Percentiles rank a stretch among this genome's conserved stretches.
These are phyloP conservation scores for Neostapfia colusana DNA, from an alignment of 176 grass and related monocot species.

Conservation along the genomic window DNA sequence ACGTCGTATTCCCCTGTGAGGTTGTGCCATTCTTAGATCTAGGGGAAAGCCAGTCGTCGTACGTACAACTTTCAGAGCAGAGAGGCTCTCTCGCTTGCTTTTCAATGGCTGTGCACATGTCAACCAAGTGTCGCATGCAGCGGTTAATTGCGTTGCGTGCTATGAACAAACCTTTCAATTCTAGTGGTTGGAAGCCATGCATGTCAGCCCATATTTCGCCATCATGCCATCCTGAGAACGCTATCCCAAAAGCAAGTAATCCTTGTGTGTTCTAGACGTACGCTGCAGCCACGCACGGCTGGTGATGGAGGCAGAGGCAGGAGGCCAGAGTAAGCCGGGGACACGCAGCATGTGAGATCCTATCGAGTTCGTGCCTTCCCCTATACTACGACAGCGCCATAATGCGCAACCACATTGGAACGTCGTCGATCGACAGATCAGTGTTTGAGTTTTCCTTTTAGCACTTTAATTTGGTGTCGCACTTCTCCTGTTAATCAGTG, in stretches of 20 bases:
- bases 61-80: constrained; percentile 32
- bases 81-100: neutral
- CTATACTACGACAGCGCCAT: neutral
- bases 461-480: neutral
- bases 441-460: neutral
- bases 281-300: constrained; percentile 8
- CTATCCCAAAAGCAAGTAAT: constrained; percentile 2
- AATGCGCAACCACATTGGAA: neutral
- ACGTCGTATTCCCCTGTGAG: constrained; percentile 40
- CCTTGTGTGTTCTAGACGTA: neutral
- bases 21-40: constrained; percentile 43
- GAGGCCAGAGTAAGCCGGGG: constrained; percentile 11
- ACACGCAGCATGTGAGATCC: constrained; percentile 34
- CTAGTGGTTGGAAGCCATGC: constrained; percentile 35
- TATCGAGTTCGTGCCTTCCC: constrained; percentile 3
- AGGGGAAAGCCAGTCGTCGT: constrained; percentile 28
- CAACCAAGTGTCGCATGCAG: constrained; percentile 29
- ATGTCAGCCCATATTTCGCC: constrained; percentile 39
- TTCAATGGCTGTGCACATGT: constrained; percentile 34
- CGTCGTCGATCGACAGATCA: neutral
- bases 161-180: constrained; percentile 35
- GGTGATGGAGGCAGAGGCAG: too few relatives aligned
- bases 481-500: neutral
- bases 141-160: neutral
- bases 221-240: neutral